Evolutionary conservation across 106 monocot genomes (phyloP).

Genomic region (Agapanthus africanus): DNA sequence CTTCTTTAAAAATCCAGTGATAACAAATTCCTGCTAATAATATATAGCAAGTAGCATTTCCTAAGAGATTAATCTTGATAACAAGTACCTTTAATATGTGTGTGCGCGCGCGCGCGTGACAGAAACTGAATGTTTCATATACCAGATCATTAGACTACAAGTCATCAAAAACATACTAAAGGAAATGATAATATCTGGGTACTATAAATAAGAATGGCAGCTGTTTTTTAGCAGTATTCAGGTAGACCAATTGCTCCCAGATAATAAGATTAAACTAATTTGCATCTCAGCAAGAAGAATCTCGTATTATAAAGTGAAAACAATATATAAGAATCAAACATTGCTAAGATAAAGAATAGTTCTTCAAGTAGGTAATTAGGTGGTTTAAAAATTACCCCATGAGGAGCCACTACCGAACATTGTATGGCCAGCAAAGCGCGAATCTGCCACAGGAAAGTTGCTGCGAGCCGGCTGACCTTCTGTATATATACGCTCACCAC

Average conservation of each 20-base stretch:
- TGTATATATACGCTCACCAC: conserved; percentile 22
- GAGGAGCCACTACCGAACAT: conserved; percentile 33
- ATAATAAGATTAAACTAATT: neutral
- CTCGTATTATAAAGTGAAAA: neutral
- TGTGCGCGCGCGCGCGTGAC: no score
- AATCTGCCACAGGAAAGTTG: conserved; percentile 23
- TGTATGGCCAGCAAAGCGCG: conserved; percentile 25
- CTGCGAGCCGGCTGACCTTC: conserved; percentile 17
- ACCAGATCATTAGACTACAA: neutral
- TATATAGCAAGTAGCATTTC: neutral
- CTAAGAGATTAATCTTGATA: neutral
- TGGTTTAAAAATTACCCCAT: conserved; percentile 50
- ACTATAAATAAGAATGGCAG: neutral
- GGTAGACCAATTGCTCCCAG: conserved; percentile 1
- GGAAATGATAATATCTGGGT: neutral
- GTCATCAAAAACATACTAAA: neutral
- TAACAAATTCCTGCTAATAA: neutral
- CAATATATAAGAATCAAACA: neutral
- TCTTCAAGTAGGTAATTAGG: neutral
- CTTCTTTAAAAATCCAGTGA: no score
- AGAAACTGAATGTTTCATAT: neutral
- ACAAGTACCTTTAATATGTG: neutral
- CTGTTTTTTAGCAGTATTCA: neutral
- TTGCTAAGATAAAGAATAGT: neutral
- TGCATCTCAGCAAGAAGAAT: neutral